Conservation (phyloP, 2,329 filamentous ascomycete genomes). For the Capronia coronata region DNA sequence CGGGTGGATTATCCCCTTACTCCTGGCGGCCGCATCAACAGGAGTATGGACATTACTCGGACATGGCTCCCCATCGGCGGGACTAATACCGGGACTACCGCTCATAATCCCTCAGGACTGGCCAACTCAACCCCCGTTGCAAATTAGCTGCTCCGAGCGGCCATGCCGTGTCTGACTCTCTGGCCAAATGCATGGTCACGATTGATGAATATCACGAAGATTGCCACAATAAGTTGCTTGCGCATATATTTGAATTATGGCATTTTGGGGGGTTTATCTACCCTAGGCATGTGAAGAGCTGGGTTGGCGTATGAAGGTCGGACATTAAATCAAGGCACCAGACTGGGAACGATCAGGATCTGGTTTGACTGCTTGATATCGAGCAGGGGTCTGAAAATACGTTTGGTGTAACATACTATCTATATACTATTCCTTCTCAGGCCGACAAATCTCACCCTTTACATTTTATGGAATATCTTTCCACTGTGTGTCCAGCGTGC, state of each 20-base stretch:
- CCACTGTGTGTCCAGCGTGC: too few relatives aligned
- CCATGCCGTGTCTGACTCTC: not conserved
- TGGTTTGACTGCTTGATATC: too few relatives aligned
- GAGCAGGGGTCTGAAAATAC: too few relatives aligned
- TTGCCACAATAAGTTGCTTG: conserved; percentile 4
- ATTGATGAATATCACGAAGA: conserved; percentile 12
- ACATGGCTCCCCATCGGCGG: conserved; percentile 46
- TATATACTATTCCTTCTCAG: too few relatives aligned
- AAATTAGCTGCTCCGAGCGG: conserved; percentile 4
- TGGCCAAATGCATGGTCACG: conserved; percentile 7
- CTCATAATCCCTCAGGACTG: conserved; percentile 7
- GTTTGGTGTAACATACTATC: too few relatives aligned
- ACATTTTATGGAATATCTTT: too few relatives aligned
- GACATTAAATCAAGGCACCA: not conserved
- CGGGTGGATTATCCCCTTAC: conserved; percentile 55
- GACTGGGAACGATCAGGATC: not conserved
- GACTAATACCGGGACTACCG: conserved; percentile 4
- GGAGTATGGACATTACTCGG: conserved; percentile 59
- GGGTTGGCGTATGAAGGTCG: not conserved
- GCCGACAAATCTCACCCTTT: too few relatives aligned
- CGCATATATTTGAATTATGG: conserved; percentile 10
- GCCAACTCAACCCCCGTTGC: conserved; percentile 19
- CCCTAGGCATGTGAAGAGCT: not conserved
- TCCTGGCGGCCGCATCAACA: conserved; percentile 55
- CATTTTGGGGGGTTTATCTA: not conserved